Evolutionary conservation across 164 flowering plant species (phyloP).

Genomic region (Vitis rotundifolia): DNA sequence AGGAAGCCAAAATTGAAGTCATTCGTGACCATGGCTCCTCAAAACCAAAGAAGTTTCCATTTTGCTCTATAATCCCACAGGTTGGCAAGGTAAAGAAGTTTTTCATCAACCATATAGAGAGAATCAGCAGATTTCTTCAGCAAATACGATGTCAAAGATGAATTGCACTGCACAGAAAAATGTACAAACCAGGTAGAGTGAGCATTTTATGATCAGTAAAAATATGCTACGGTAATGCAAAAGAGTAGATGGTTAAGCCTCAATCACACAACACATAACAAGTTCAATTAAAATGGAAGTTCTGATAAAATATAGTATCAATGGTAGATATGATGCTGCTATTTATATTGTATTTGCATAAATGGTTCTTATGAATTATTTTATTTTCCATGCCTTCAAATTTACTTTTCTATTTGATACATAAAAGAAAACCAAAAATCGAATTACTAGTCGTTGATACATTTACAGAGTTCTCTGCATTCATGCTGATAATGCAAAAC

Average conservation of each 20-base stretch:
- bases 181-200: neutral
- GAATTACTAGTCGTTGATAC: neutral
- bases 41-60: neutral
- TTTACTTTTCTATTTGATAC: too few species aligned
- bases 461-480: neutral
- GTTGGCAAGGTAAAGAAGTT: neutral
- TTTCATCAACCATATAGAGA: neutral
- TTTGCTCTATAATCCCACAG: too few species aligned
- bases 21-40: neutral
- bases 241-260: too few species aligned
- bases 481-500: neutral
- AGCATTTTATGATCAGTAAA: neutral
- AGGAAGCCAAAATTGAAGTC: neutral
- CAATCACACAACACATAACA: too few species aligned
- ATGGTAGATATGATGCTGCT: too few species aligned
- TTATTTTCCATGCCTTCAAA: too few species aligned
- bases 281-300: too few species aligned
- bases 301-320: too few species aligned
- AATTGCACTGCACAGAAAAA: conserved; percentile 31
- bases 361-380: neutral
- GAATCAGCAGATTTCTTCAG: conserved; percentile 28
- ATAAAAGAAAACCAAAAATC: too few species aligned
- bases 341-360: neutral
- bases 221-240: too few species aligned
- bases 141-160: conserved; percentile 35